Percentiles rank a stretch among this genome's conserved stretches.
Conservation (phyloP, 2,329 filamentous ascomycete species). For the Pseudogymnoascus sp. region DNA sequence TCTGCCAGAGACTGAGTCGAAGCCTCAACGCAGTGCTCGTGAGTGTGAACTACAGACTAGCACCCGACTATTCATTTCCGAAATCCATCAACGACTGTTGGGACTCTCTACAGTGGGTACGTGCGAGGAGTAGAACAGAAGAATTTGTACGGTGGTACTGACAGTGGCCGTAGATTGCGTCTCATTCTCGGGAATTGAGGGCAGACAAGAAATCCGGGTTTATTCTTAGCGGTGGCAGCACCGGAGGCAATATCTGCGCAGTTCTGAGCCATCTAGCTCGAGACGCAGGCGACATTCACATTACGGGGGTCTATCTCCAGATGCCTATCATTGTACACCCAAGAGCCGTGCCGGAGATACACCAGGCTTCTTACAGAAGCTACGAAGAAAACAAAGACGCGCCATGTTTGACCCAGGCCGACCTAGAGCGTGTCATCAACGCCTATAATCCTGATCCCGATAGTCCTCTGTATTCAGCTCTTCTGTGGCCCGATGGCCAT, state of each 20-base stretch:
- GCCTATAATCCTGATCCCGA: conserved; percentile 25
- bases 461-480: conserved; percentile 27
- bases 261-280: conserved; percentile 33
- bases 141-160: background rate
- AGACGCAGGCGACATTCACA: conserved; percentile 33
- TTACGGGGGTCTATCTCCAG: conserved; percentile 39
- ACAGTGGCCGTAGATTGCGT: conserved; percentile 20
- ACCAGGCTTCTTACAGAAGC: conserved; percentile 32
- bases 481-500: conserved; percentile 27
- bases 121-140: background rate
- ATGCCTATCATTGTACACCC: conserved; percentile 29
- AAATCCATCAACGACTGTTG: conserved; percentile 35
- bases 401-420: conserved; percentile 26
- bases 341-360: conserved; percentile 26
- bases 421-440: conserved; percentile 22
- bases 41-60: conserved; percentile 36
- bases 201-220: conserved; percentile 37
- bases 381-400: conserved; percentile 34
- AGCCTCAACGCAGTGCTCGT: conserved; percentile 33
- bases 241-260: conserved; percentile 35
- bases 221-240: conserved; percentile 40
- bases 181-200: conserved; percentile 32
- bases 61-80: conserved; percentile 39
- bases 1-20: conserved; percentile 27
- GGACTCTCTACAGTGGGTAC: conserved; percentile 38